Evolutionary conservation across 306 rosid genomes (phyloP), one percentile per base, ranked within the genome.

Genomic region (Dalbergia cochinchinensis): DNA sequence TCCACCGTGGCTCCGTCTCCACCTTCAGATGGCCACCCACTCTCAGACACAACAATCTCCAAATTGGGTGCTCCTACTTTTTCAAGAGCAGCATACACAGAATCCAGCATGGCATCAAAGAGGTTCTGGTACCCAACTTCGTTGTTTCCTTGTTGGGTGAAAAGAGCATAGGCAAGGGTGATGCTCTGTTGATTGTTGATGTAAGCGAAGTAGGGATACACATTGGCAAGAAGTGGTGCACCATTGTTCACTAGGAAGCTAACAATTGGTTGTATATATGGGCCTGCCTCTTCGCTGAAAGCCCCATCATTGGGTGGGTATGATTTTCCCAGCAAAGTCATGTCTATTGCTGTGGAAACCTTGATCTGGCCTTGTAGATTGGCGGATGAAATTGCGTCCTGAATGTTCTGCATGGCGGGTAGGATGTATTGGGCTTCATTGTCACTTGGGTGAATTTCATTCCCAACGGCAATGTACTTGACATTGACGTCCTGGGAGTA

Each of bases 1-100:
- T 26, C 31, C 31, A 1, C 3, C 2, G 31, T 26, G 31, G 31
- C 31, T 1, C 2, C 31, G 3, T 26, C 31, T 26, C 31, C 31
- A 26, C 31, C 31, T 2, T 26, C 31, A 26, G 31, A 26, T 26
- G 31, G 31, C 31, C 31, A 26, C 31, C 31, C 31, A 8, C 84
- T 92, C 82, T 92, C 94, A 0, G 91, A 81, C 16, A 89, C 90
- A 19, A 92, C 90, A 0, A 89, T 55, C 19, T 63, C 15, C 85
- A 89, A 9, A 14, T 65, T 22, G 8, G 83, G 41, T 4, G 78
- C 92, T 0, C 87, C 88, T 0, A 59, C 45, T 53, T 85, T 89
- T 82, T 86, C 31, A 26, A 26, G 31, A 2, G 31, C 31, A 26
- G 31, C 31, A 26, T 26, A 26, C 3, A 26, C 31, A 26, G 31